phyloP scores from a whole-genome alignment of 192 early-diverging fungal genomes.

The Paraglomus occultum region DNA sequence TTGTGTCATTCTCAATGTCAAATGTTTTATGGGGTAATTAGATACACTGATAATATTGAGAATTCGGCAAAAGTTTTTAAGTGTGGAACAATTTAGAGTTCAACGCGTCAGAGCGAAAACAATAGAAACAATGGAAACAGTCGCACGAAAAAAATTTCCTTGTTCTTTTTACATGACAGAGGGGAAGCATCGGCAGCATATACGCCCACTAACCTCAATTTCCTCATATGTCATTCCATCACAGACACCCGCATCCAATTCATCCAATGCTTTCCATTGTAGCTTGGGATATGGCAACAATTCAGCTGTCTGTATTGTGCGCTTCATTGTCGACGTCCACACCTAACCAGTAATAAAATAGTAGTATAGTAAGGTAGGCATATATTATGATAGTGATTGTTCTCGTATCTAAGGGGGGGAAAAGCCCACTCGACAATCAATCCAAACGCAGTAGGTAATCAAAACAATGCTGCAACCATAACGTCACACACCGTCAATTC shows the following conservation, averaged over 20 bases:
- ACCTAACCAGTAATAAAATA: slow-evolving; percentile 42
- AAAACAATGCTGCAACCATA: background rate
- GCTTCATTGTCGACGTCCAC: slow-evolving; percentile 95
- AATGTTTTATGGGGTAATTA: background rate
- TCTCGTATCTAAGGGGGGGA: no score
- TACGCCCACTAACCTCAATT: slow-evolving; percentile 62
- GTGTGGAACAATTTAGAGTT: background rate
- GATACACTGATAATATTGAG: background rate
- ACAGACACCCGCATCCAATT: slow-evolving; percentile 95
- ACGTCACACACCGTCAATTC: slow-evolving; percentile 57
- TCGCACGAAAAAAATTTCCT: background rate
- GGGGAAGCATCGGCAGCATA: background rate
- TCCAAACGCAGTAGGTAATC: background rate
- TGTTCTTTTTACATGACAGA: background rate
- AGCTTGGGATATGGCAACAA: slow-evolving; percentile 83
- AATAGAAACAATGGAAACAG: no score
- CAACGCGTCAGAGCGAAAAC: no score
- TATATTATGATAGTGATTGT: background rate
- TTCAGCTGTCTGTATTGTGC: slow-evolving; percentile 88
- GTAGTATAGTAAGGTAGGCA: background rate
- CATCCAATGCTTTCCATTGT: slow-evolving; percentile 98
- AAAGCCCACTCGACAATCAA: background rate
- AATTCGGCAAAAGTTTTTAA: background rate
- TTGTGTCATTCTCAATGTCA: no score
- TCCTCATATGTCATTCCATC: slow-evolving; percentile 99